Evolutionary conservation across 768 basidiomycete species (phyloP).

Genomic region (Xerocomus brunneocitrinus): DNA sequence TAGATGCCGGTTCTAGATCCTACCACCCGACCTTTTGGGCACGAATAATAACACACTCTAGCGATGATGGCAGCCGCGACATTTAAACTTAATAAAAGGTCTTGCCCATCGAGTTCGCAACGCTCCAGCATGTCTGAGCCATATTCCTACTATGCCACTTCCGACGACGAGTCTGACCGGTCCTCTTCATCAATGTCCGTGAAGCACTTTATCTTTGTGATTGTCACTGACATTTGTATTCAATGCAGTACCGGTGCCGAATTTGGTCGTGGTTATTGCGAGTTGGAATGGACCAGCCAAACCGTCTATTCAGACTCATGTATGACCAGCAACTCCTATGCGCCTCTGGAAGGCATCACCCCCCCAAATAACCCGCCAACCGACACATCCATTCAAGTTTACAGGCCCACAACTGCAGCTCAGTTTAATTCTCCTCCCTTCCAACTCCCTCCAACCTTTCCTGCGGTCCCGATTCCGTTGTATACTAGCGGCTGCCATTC

Average conservation of each 20-base stretch:
- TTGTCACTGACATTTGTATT: conserved; percentile 6
- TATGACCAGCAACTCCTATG: not conserved
- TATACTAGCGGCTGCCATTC: not conserved
- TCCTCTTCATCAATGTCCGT: conserved; percentile 11
- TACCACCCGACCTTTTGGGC: not conserved
- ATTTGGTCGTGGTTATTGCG: not conserved
- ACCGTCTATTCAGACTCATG: too few species aligned
- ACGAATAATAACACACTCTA: not conserved
- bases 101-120: not conserved
- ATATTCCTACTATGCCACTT: not conserved
- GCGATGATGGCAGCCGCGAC: conserved; percentile 8
- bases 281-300: not conserved
- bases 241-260: conserved; percentile 3
- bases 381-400: not conserved
- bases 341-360: not conserved
- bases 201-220: not conserved
- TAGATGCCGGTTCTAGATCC: conserved; percentile 6
- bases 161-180: not conserved
- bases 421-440: not conserved
- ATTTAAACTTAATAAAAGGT: conserved; percentile 6
- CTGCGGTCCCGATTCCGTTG: not conserved
- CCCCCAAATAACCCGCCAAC: not conserved
- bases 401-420: not conserved
- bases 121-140: conserved; percentile 7
- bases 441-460: not conserved